Evolutionary conservation across 78 protist species (phyloP).

Genomic region (Protostelium mycophagum): DNA sequence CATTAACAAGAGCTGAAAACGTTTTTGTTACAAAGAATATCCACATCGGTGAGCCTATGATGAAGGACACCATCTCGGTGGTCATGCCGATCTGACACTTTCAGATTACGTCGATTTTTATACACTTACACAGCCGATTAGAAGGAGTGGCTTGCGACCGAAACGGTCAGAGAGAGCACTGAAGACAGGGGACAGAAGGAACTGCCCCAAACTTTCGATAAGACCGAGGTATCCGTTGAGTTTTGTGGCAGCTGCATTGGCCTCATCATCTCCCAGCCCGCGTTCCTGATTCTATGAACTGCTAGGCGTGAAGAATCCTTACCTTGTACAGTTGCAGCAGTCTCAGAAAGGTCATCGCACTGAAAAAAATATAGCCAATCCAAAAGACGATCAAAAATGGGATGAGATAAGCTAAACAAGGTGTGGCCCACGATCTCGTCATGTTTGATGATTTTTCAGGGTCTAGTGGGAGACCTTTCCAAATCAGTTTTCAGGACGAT

Average conservation of each 20-base stretch:
- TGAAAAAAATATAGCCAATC: neutral
- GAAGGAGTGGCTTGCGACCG: neutral
- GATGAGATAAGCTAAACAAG: neutral
- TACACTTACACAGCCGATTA: neutral
- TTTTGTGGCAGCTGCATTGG: neutral
- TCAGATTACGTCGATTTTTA: too few species aligned
- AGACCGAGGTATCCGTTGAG: neutral
- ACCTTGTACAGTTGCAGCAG: neutral
- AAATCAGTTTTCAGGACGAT: too few species aligned
- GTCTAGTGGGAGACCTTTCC: neutral
- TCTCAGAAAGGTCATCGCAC: neutral
- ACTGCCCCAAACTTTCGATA: neutral
- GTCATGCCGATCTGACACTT: too few species aligned
- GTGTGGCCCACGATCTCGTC: neutral
- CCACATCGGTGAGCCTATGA: neutral
- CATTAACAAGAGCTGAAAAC: neutral
- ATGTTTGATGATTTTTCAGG: neutral
- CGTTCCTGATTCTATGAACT: neutral
- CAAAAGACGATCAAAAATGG: neutral
- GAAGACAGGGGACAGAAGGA: neutral
- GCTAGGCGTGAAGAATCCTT: neutral
- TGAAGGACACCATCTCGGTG: neutral
- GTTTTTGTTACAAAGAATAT: neutral
- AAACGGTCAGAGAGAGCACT: neutral
- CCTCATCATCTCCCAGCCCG: neutral